Evolutionary conservation across 495 filamentous ascomycete genomes (phyloP).

Genomic region (Neurospora intermedia): DNA sequence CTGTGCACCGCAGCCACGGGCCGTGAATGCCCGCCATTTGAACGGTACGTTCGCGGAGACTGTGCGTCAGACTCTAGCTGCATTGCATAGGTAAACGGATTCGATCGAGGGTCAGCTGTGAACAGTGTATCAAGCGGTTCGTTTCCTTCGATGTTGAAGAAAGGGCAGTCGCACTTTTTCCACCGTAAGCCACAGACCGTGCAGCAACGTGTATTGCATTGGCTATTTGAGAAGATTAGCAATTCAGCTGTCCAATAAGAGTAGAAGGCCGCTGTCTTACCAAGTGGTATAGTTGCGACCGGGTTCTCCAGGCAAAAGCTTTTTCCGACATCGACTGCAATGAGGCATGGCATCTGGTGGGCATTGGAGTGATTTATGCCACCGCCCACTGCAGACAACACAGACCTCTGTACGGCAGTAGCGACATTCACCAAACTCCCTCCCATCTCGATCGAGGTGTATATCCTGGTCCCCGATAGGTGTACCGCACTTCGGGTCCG

Average conservation of each 20-base stretch:
- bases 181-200: conserved; percentile 68
- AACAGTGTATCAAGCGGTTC: conserved; percentile 39
- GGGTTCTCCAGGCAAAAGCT: conserved; percentile 49
- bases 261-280: conserved; percentile 31
- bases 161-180: conserved; percentile 75
- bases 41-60: conserved; percentile 20
- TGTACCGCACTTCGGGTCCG: conserved; percentile 45
- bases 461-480: conserved; percentile 65
- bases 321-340: conserved; percentile 62
- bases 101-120: conserved; percentile 5
- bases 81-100: conserved; percentile 14
- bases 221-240: conserved; percentile 32
- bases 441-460: conserved; percentile 31
- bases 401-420: conserved; percentile 68
- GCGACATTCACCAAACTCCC: conserved; percentile 49
- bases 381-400: conserved; percentile 56
- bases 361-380: conserved; percentile 58
- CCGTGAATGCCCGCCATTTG: conserved; percentile 9
- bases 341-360: conserved; percentile 66
- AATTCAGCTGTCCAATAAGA: conserved; percentile 1
- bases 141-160: conserved; percentile 60
- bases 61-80: conserved; percentile 10
- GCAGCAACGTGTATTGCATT: conserved; percentile 73
- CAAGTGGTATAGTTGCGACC: conserved; percentile 84
- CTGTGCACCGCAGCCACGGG: conserved; percentile 12